Percentiles rank a stretch among this genome's conserved stretches.
These are phyloP conservation scores for Solanum tacnaense DNA, from an alignment of 257 asterid species.

Conservation along the genomic window DNA sequence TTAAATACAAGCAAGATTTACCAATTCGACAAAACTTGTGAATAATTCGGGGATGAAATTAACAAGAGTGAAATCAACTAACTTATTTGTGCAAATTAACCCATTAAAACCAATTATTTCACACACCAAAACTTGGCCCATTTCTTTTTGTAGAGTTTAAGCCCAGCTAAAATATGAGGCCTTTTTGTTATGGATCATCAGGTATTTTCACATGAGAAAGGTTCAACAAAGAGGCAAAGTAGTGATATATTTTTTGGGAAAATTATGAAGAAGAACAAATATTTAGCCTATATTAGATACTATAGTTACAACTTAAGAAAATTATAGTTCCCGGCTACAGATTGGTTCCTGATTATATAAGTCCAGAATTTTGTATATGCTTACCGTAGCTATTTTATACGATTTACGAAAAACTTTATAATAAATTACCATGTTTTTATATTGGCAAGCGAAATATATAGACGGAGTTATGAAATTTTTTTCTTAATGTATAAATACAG, in stretches of 20 bases:
- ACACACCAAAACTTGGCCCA: not conserved
- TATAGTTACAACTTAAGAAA: no score
- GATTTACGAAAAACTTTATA: no score
- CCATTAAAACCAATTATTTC: not conserved
- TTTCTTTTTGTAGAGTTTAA: not conserved
- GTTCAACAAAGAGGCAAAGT: not conserved
- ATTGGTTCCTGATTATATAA: no score
- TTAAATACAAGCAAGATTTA: not conserved
- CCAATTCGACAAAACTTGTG: not conserved
- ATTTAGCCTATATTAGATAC: not conserved
- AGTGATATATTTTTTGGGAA: not conserved
- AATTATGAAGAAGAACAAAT: not conserved
- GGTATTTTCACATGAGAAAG: not conserved
- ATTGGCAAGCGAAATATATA: not conserved
- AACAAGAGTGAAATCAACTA: not conserved
- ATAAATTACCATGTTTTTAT: no score
- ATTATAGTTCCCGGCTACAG: no score
- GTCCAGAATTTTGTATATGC: no score
- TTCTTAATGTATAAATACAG: no score
- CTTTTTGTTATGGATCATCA: not conserved
- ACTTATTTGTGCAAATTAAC: not conserved
- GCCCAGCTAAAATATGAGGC: not conserved
- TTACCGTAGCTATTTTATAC: no score
- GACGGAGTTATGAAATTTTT: accelerated
- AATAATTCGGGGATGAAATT: not conserved